Conservation (phyloP, 1,139 yeast genomes). For the Suhomyces coccinellae region DNA sequence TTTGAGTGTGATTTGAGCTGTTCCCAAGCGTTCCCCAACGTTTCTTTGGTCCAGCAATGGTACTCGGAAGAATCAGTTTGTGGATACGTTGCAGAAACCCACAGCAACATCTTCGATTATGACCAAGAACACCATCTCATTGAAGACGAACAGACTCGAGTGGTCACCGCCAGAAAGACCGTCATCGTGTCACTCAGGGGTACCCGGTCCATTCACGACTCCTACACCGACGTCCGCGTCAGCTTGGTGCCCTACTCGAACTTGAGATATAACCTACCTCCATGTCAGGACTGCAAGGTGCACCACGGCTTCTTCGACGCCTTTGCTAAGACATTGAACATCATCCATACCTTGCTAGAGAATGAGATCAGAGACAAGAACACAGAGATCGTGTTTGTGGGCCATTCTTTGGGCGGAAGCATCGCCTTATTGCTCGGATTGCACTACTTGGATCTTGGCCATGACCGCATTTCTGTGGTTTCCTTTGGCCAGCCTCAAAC, state of each 20-base stretch:
- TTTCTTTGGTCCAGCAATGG: conserved; percentile 49
- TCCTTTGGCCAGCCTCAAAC: conserved; percentile 56
- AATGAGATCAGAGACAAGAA: conserved; percentile 27
- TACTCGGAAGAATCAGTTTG: conserved; percentile 41
- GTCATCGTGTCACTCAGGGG: conserved; percentile 48
- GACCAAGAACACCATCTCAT: not conserved
- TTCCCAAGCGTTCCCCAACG: conserved; percentile 39
- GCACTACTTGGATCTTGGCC: conserved; percentile 39
- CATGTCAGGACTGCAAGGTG: conserved; percentile 43
- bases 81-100: conserved; percentile 42
- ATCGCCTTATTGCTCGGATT: conserved; percentile 43
- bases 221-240: conserved; percentile 45
- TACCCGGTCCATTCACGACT: conserved; percentile 48
- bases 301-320: conserved; percentile 49
- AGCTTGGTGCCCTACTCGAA: conserved; percentile 38
- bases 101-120: conserved; percentile 27
- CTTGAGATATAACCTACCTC: conserved; percentile 24
- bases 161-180: conserved; percentile 23
- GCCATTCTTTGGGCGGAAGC: conserved; percentile 57
- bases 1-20: conserved; percentile 49
- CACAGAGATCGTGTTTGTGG: conserved; percentile 42
- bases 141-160: too few species aligned
- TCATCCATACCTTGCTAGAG: conserved; percentile 28
- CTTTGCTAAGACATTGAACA: conserved; percentile 31
- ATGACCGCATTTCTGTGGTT: conserved; percentile 33